These are phyloP conservation scores for Mrakia blollopis DNA, from an alignment of 768 basidiomycete genomes.

Conservation along the genomic window DNA sequence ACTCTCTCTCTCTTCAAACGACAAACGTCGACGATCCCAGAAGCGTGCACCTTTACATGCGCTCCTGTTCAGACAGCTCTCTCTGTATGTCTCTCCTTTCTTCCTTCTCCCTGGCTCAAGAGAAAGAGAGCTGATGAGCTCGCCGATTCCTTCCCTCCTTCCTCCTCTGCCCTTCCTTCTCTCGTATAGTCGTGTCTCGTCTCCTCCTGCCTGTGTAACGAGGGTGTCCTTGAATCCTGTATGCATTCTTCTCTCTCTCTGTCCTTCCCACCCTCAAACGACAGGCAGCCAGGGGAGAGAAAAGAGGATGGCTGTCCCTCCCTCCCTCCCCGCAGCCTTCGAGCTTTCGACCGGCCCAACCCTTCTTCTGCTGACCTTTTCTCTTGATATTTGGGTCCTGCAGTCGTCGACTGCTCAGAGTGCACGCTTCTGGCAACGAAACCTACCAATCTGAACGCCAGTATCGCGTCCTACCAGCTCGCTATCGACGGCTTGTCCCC, in stretches of 20 bases:
- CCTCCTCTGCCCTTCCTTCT: not conserved
- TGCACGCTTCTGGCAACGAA: conserved; percentile 16
- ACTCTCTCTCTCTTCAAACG: conserved; percentile 17
- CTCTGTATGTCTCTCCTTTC: not conserved
- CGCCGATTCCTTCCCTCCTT: not conserved
- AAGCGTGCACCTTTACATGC: conserved; percentile 15
- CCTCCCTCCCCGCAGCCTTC: not conserved
- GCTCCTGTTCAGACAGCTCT: conserved; percentile 9
- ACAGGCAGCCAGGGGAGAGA: too few species aligned
- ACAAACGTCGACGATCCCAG: not conserved
- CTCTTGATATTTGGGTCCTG: not conserved
- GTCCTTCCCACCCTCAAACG: not conserved
- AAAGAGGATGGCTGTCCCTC: not conserved
- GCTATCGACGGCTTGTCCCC: conserved; percentile 27
- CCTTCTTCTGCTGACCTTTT: too few species aligned
- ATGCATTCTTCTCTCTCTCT: not conserved
- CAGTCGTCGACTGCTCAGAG: conserved; percentile 28
- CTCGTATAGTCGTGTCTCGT: not conserved
- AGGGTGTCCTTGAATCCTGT: conserved; percentile 13
- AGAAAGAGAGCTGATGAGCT: not conserved
- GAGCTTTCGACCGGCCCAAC: too few species aligned
- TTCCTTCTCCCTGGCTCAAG: not conserved
- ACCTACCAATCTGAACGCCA: conserved; percentile 21
- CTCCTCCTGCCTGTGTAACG: conserved; percentile 15
- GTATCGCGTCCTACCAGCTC: conserved; percentile 24